A percentile compares a stretch with the other conserved stretches of the same genome.
Evolutionary conservation across 352 stramenopile genomes (phyloP).

Genomic region (Globisporangium acanthophoron): DNA sequence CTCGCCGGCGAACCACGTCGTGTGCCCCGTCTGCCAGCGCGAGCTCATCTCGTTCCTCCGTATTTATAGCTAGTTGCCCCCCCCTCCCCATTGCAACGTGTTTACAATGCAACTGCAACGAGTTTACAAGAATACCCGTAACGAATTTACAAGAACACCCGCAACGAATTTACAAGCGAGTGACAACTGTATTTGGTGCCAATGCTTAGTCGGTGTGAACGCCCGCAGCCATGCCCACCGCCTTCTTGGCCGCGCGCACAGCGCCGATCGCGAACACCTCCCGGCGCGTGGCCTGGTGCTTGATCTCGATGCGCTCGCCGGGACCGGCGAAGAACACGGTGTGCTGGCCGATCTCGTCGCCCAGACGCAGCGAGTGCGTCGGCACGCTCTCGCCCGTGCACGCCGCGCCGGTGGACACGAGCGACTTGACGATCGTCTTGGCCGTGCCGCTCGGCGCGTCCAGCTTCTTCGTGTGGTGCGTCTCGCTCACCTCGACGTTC

Average conservation of each 20-base stretch:
- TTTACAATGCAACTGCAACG: background rate
- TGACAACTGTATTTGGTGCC: too few relatives aligned
- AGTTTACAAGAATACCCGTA: background rate
- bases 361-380: slow-evolving; percentile 68
- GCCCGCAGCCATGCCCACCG: slow-evolving; percentile 35
- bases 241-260: slow-evolving; percentile 56
- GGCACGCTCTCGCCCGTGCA: slow-evolving; percentile 44
- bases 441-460: slow-evolving; percentile 76
- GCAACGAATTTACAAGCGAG: background rate
- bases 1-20: slow-evolving; percentile 31
- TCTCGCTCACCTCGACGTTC: slow-evolving; percentile 81
- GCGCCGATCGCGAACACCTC: slow-evolving; percentile 83
- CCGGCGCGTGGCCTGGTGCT: slow-evolving; percentile 69
- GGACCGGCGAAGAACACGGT: slow-evolving; percentile 75
- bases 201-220: slow-evolving; percentile 53
- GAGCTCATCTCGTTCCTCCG: slow-evolving; percentile 77
- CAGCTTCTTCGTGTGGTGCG: slow-evolving; percentile 86
- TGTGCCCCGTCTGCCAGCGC: slow-evolving; percentile 76
- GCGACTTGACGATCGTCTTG: slow-evolving; percentile 71
- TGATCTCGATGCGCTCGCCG: slow-evolving; percentile 81
- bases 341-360: slow-evolving; percentile 80
- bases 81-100: background rate
- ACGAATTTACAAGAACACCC: background rate
- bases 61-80: slow-evolving; percentile 51
- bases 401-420: slow-evolving; percentile 47